Evolutionary conservation across 2,329 filamentous ascomycete genomes (phyloP).

Genomic region (Colletotrichum sp.): DNA sequence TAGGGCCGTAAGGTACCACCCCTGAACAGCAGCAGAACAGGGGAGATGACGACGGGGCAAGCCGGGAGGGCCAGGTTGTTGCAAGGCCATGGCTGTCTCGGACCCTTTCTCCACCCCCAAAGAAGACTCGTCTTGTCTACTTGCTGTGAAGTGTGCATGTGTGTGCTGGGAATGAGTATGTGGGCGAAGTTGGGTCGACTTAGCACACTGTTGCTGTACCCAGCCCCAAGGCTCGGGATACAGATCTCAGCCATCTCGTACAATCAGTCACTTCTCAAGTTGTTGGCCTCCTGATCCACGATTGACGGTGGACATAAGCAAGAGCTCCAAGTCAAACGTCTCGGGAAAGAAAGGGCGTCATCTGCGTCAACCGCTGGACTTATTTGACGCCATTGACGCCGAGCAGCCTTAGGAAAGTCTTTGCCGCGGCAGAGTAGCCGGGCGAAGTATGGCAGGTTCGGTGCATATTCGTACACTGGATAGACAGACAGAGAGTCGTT

Average conservation of each 20-base stretch:
- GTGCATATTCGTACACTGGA: not conserved
- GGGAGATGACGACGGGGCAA: slow-evolving; percentile 10
- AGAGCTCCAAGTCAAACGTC: slow-evolving; percentile 17
- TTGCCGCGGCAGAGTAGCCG: not conserved
- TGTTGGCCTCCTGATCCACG: slow-evolving; percentile 7
- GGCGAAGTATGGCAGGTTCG: not conserved
- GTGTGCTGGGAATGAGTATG: not conserved
- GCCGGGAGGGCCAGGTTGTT: slow-evolving; percentile 12
- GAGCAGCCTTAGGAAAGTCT: not conserved
- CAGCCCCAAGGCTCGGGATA: not conserved
- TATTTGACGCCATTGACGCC: slow-evolving; percentile 19
- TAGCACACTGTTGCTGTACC: not conserved
- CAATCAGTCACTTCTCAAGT: not conserved
- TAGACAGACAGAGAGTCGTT: not conserved
- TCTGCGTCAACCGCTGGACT: slow-evolving; percentile 10
- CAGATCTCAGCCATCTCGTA: slow-evolving; percentile 6
- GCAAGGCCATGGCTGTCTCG: slow-evolving; percentile 18
- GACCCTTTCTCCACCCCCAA: slow-evolving; percentile 19
- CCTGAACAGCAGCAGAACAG: not conserved
- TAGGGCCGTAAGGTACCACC: slow-evolving; percentile 15
- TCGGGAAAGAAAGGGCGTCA: slow-evolving; percentile 9
- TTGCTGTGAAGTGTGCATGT: not conserved
- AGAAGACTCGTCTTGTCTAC: slow-evolving; percentile 4
- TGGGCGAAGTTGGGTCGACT: not conserved
- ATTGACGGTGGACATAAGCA: slow-evolving; percentile 6